Conservation (phyloP, 495 filamentous ascomycete species). For the Penicillium dipodomyicola region DNA sequence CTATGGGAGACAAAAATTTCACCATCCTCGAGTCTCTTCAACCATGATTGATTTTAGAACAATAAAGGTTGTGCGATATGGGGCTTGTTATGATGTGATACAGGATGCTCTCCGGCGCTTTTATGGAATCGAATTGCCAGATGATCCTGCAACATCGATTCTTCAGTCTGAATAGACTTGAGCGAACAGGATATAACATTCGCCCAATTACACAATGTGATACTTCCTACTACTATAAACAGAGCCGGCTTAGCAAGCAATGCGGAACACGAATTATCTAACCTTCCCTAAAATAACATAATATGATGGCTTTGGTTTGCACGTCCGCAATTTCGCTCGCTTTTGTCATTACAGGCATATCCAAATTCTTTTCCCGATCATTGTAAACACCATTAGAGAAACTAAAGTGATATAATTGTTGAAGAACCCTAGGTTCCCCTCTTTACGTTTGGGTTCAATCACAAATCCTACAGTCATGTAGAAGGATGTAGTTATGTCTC, state of each 20-base stretch:
- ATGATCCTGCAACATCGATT: slow-evolving; percentile 23
- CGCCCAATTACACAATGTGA: background rate
- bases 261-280: background rate
- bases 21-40: slow-evolving; percentile 26
- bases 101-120: slow-evolving; percentile 27
- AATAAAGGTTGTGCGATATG: slow-evolving; percentile 26
- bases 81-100: slow-evolving; percentile 36
- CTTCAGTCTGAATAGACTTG: slow-evolving; percentile 17
- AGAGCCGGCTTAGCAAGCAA: background rate
- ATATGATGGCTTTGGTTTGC: background rate
- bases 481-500: background rate
- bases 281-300: background rate
- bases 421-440: background rate
- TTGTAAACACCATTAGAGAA: background rate
- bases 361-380: background rate
- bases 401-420: background rate
- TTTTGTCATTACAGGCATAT: background rate
- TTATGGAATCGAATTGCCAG: slow-evolving; percentile 21
- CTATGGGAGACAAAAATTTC: slow-evolving; percentile 29
- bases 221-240: background rate
- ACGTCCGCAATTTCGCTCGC: background rate
- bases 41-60: slow-evolving; percentile 35
- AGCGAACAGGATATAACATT: background rate
- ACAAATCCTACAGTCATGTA: background rate
- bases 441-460: background rate